Evolutionary conservation across 306 rosid genomes (phyloP), one percentile per base, ranked within the genome.

Genomic region (Prunus campanulata): DNA sequence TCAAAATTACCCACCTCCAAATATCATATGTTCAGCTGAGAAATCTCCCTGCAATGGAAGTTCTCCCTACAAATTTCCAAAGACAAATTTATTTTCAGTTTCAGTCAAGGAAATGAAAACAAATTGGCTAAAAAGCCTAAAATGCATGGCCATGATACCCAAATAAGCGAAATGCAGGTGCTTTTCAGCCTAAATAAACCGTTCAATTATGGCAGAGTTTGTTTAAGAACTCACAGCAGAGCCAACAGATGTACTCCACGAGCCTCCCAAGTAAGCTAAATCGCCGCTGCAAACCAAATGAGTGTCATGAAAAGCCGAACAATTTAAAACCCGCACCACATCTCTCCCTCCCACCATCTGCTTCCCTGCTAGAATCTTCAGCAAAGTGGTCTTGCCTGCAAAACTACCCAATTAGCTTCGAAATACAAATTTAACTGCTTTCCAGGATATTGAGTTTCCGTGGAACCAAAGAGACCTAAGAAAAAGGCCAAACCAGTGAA

Each of bases 21-120:
- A 95, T 67, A 95, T 95, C 97, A 95, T 95, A 90, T 95, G 98
- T 64, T 92, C 97, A 11, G 98, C 97, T 68, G 98, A 92, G 83
- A 95, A 95, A 86, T 92, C 96, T 68, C 98, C 98, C 83, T 95
- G 98, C 24, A 95, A 94, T 0, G 97, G 96, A 82, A 94, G 75
- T 77, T 95, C 98, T 77, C 98, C 97, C 98, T 95, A 93, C 61
- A 84, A 59, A 51, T 78, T 59, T 76, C 74, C 62, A 73, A 68
- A 73, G 8, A 77, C 72, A 66, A 64, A 22, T 74, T 27, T 20
- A 66, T 52, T 35, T 35, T 82, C 62, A 78, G 57, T 80, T 73
- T 54, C 66, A 72, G 11, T 65, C 69, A 49, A 12, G 5, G 52
- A 49, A 49, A 49, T 3, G 52, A 49, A 11, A 3, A 13, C 52